Percentiles rank a stretch among this genome's conserved stretches.
Evolutionary conservation across 345 rosid species (phyloP).

Genomic region (Durio zibethinus): DNA sequence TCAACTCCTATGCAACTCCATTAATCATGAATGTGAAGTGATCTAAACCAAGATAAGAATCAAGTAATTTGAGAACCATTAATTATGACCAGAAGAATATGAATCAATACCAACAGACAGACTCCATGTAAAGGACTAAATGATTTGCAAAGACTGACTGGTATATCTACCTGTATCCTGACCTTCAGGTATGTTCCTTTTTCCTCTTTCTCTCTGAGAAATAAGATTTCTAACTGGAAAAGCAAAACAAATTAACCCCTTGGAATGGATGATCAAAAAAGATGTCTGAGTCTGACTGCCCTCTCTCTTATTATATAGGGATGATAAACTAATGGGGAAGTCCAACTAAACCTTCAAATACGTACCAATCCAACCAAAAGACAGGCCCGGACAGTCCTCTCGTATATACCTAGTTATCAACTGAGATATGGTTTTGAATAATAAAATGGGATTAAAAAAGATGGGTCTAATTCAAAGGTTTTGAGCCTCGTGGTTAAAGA

Average conservation of each 20-base stretch:
- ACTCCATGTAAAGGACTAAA: background rate
- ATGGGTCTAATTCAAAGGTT: conserved; percentile 16
- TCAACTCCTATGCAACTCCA: background rate
- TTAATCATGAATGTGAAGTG: background rate
- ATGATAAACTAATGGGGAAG: background rate
- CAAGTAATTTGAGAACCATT: background rate
- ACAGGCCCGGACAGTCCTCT: background rate
- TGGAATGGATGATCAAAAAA: background rate
- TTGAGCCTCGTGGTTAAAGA: background rate
- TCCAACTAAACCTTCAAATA: conserved; percentile 5
- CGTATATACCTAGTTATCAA: background rate
- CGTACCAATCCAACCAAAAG: background rate
- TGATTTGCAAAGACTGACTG: background rate
- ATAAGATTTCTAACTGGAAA: background rate
- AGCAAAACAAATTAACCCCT: background rate
- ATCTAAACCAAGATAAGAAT: background rate
- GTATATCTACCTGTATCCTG: background rate
- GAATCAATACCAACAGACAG: background rate
- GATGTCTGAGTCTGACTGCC: background rate
- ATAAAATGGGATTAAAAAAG: background rate
- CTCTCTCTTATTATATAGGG: background rate
- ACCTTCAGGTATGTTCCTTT: background rate
- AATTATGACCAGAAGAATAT: background rate
- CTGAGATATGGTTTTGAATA: background rate
- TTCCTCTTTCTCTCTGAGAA: background rate